Percentiles rank a stretch among this genome's conserved stretches.
Conservation (phyloP, 2,329 filamentous ascomycete species). For the Diaporthe ampelina region DNA sequence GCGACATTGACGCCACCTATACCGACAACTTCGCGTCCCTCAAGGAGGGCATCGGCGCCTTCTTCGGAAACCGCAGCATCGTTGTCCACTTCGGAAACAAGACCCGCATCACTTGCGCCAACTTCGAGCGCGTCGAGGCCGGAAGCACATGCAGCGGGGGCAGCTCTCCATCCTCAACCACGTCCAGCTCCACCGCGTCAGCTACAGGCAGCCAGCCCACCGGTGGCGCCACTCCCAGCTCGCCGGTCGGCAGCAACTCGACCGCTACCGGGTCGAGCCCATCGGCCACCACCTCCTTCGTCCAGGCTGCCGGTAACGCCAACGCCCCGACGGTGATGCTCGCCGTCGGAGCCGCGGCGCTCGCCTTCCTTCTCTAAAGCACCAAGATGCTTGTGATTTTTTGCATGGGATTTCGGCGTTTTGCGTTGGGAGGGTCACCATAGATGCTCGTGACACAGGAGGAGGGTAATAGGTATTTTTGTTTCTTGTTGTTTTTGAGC, state of each 20-base stretch:
- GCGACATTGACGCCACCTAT: conserved; percentile 65
- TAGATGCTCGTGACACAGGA: background rate
- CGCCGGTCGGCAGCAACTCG: conserved; percentile 24
- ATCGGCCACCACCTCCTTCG: conserved; percentile 7
- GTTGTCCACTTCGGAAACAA: conserved; percentile 75
- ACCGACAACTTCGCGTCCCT: conserved; percentile 72
- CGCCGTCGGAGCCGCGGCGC: conserved; percentile 28
- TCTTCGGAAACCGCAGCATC: conserved; percentile 75
- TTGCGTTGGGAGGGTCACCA: background rate
- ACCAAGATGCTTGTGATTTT: background rate
- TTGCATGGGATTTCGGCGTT: conserved; percentile 22
- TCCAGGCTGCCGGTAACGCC: conserved; percentile 25
- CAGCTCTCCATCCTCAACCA: conserved; percentile 16
- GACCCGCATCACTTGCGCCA: conserved; percentile 75
- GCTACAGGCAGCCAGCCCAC: background rate
- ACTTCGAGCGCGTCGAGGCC: conserved; percentile 60
- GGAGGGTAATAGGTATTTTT: conserved; percentile 24
- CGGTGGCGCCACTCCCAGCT: conserved; percentile 3
- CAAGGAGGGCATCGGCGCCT: conserved; percentile 63
- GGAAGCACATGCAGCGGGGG: conserved; percentile 39
- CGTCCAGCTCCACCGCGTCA: conserved; percentile 6
- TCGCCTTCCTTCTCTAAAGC: conserved; percentile 36
- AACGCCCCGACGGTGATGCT: conserved; percentile 31
- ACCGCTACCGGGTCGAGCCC: conserved; percentile 19
- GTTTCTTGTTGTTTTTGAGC: background rate